phyloP scores from a whole-genome alignment of 768 basidiomycete species.

The Steccherinum ochraceum region DNA sequence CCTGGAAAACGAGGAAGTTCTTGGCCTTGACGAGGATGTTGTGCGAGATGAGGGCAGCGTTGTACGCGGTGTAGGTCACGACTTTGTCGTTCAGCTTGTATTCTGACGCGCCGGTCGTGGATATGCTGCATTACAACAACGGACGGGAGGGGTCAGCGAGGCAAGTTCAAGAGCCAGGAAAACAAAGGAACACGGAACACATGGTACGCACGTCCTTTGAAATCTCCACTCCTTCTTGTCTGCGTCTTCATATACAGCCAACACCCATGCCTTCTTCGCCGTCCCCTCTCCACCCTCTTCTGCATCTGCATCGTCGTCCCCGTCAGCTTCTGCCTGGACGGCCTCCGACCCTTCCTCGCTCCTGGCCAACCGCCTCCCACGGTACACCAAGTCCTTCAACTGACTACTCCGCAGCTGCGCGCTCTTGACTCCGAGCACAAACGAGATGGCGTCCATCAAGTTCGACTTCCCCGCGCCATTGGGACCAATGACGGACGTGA shows the following conservation, averaged over 20 bases:
- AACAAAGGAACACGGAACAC: neutral
- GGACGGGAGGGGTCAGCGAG: neutral
- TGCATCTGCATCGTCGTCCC: constrained; percentile 47
- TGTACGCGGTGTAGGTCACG: constrained; percentile 87
- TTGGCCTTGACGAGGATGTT: constrained; percentile 99
- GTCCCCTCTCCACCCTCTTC: constrained; percentile 61
- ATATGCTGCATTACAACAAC: constrained; percentile 77
- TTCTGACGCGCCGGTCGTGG: constrained; percentile 80
- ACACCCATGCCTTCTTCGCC: constrained; percentile 93
- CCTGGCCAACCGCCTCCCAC: constrained; percentile 68
- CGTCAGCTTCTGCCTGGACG: constrained; percentile 32
- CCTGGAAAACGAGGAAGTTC: constrained; percentile 99
- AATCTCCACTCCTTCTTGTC: constrained; percentile 83
- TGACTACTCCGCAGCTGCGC: constrained; percentile 90
- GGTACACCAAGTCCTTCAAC: constrained; percentile 92
- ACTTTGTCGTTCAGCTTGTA: constrained; percentile 79
- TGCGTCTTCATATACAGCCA: constrained; percentile 80
- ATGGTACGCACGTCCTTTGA: constrained; percentile 74
- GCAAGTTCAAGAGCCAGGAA: neutral
- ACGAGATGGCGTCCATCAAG: constrained; percentile 99
- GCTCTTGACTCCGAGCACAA: constrained; percentile 95
- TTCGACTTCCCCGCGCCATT: constrained; percentile 99
- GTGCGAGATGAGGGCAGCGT: constrained; percentile 77
- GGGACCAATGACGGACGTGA: constrained; percentile 95
- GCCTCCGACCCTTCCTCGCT: constrained; percentile 31